Evolutionary conservation across 2,329 filamentous ascomycete genomes (phyloP), one percentile per base, ranked within the genome.

Genomic region (Juglanconis sp.): DNA sequence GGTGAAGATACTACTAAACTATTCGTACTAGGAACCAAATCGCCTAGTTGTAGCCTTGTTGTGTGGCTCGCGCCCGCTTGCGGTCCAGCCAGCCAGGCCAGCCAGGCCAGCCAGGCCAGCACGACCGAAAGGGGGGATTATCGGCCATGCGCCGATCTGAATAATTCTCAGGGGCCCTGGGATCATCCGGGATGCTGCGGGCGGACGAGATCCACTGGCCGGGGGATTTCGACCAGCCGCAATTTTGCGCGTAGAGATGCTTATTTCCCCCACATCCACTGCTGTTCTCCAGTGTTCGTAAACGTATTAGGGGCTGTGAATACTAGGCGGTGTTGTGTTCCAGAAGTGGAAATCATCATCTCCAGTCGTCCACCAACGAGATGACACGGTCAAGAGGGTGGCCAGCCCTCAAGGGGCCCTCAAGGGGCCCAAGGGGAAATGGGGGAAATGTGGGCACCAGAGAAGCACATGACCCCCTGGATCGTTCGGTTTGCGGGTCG

Each of bases 81-180:
- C 17, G 17, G 17, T 24, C 17, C 17, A 24, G 17, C 17, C 17
- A 24, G 17, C 17, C 17, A 24, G 17, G 17, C 17, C 17, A 24
- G 17, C 17, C 17, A 24, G 17, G 17, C 17, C 17, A 24, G 17
- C 17, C 17, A 2, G 32, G 46, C 35, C 17, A 34, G 38, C 36
- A 34, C n/a, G 36, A 35, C 36, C 40, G 42, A 54, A 62, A 56
- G 59, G 60, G 60, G 59, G 60, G 60, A 62, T 62, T 51, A 38
- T 47, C 60, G 34, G 44, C 32, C 34, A 47, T 31, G 46, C 34
- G 60, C 34, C 51, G 60, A 62, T 62, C 60, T 52, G 52, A 34
- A 62, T 24, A 24, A 24, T 24, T 62, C 52, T 62, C 60, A 52
- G 30, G 56, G 52, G 38, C 46, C 53, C 49, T 48, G 38, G 48